Evolutionary conservation across 306 rosid species (phyloP).

Genomic region (Lithocarpus polystachyus): DNA sequence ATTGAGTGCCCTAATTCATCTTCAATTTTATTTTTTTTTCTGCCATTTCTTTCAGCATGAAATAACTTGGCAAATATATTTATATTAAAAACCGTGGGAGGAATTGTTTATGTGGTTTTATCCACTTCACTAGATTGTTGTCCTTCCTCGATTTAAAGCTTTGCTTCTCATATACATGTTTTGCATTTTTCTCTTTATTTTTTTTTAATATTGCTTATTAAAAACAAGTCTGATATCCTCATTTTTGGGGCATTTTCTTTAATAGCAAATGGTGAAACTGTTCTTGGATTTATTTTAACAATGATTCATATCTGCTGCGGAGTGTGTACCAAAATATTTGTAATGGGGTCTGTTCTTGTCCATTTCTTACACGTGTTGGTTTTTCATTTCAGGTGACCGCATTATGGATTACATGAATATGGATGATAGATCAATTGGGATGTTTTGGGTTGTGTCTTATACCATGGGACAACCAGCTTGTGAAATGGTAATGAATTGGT

Average conservation of each 20-base stretch:
- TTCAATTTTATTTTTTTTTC: not conserved
- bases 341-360: not conserved
- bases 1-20: not conserved
- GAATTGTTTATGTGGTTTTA: not conserved
- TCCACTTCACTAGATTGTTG: not conserved
- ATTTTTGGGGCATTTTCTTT: too few species aligned
- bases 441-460: slow-evolving; percentile 99
- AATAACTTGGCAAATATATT: not conserved
- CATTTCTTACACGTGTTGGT: not conserved
- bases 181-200: too few species aligned
- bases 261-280: too few species aligned
- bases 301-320: slow-evolving; percentile 7
- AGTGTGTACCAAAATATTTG: not conserved
- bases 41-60: not conserved
- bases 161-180: too few species aligned
- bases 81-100: not conserved
- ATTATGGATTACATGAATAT: slow-evolving; percentile 95
- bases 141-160: too few species aligned
- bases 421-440: slow-evolving; percentile 98
- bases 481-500: slow-evolving; percentile 90
- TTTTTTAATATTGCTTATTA: too few species aligned
- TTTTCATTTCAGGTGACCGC: slow-evolving; percentile 69
- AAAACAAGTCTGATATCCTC: too few species aligned
- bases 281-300: too few species aligned
- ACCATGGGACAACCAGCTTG: slow-evolving; percentile 98